These are phyloP conservation scores for Garcia nutans DNA, from an alignment of 345 rosid genomes.

Conservation along the genomic window DNA sequence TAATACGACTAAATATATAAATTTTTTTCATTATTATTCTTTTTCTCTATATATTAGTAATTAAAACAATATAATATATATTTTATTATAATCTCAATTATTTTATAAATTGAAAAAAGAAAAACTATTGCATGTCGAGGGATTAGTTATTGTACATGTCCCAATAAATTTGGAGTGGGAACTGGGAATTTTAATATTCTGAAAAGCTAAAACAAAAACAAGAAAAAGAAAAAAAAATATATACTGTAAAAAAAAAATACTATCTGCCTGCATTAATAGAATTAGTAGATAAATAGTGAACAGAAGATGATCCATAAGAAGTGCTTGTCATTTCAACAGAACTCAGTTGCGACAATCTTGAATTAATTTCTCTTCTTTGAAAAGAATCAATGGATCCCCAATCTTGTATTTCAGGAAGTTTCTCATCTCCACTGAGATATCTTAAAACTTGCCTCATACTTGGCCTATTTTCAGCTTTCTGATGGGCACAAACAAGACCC, in stretches of 20 bases:
- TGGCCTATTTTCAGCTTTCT: conserved; percentile 41
- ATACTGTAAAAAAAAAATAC: background rate
- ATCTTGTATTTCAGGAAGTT: conserved; percentile 33
- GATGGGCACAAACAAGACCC: conserved; percentile 60
- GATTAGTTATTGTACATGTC: too few relatives aligned
- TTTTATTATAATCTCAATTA: too few relatives aligned
- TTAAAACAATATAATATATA: too few relatives aligned
- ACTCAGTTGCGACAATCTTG: conserved; percentile 22
- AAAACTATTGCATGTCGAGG: too few relatives aligned
- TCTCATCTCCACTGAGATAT: conserved; percentile 53
- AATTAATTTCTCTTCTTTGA: conserved; percentile 10
- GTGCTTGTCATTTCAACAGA: conserved; percentile 23
- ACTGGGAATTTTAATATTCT: too few relatives aligned
- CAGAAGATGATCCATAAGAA: conserved; percentile 31
- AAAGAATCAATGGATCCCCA: conserved; percentile 26
- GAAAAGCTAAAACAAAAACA: background rate
- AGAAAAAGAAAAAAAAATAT: background rate
- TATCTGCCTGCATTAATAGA: conserved; percentile 46
- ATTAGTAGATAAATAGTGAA: conserved; percentile 28
- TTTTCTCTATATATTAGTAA: too few relatives aligned
- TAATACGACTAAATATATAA: too few relatives aligned
- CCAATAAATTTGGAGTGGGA: too few relatives aligned
- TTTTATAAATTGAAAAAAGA: too few relatives aligned
- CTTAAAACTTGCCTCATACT: conserved; percentile 53
- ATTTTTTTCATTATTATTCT: too few relatives aligned